Evolutionary conservation across 2,329 filamentous ascomycete genomes (phyloP).

Genomic region (Claviceps monticola): DNA sequence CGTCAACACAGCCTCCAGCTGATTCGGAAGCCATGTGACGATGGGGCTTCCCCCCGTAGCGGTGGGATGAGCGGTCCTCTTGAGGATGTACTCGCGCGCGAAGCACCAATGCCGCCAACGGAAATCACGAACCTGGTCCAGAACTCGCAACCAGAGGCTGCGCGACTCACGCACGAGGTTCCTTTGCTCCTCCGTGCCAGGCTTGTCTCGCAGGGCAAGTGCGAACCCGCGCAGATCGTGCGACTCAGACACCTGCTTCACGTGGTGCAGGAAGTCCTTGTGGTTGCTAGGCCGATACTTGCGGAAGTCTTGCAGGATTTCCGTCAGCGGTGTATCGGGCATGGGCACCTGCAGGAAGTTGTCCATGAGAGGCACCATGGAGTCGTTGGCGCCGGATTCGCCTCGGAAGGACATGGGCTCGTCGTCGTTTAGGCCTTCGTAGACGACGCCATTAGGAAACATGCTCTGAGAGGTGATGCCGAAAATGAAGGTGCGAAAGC

Average conservation of each 20-base stretch:
- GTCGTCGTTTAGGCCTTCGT: conserved; percentile 63
- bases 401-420: conserved; percentile 72
- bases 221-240: conserved; percentile 46
- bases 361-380: conserved; percentile 83
- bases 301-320: conserved; percentile 79
- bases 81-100: conserved; percentile 71
- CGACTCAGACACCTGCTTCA: conserved; percentile 36
- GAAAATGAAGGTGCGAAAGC: conserved; percentile 93
- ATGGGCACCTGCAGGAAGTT: conserved; percentile 76
- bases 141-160: conserved; percentile 46
- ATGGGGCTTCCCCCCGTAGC: conserved; percentile 73
- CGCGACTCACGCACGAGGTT: conserved; percentile 40
- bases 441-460: conserved; percentile 86
- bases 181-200: conserved; percentile 15
- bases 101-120: conserved; percentile 80
- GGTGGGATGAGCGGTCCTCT: conserved; percentile 60
- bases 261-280: conserved; percentile 66
- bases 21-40: conserved; percentile 74
- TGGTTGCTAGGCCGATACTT: conserved; percentile 83
- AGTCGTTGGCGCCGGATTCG: conserved; percentile 88
- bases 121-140: conserved; percentile 70
- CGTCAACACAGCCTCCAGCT: conserved; percentile 58
- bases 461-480: conserved; percentile 87
- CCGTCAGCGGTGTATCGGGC: conserved; percentile 78
- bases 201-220: conserved; percentile 19